Evolutionary conservation across 169 alveolate species (phyloP), one percentile per base, ranked within the genome.

Genomic region (Cryptosporidium ubiquitum): DNA sequence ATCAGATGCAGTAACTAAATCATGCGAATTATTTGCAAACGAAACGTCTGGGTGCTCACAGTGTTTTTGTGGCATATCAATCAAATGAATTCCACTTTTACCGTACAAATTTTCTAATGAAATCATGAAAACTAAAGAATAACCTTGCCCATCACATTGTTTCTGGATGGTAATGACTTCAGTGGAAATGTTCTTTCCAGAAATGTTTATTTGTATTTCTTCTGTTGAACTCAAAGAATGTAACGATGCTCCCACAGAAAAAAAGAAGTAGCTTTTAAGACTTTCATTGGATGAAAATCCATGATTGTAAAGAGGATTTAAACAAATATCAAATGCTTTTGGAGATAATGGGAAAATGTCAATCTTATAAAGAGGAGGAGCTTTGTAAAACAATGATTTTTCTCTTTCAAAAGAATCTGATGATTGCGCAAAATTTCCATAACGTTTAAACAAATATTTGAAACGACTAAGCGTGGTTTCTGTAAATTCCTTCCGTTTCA

Each of bases 1-100:
- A 57, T 93, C 95, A 42, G 94, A 86, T 37, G 94, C 95, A n/a
- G 95, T 92, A 12, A 93, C 93, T 49, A 75, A 84, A 66, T 92
- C 91, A 47, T 84, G 84, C 0, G 94, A 86, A 68, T 70, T 58
- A 69, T 93, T 93, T 37, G 95, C 91, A 84, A 93, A 93, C 29
- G 95, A 91, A 10, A 93, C 95, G 31, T 93, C 95, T 20, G 95
- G 95, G 51, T 92, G 86, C 23, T 69, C 66, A 14, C 68, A 75
- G 84, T 92, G 94, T 10, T 61, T 60, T 42, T 58, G 74, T 26
- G 89, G 89, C 71, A 79, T 79, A 61, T 79, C 61, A 16, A 79
- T 60, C 14, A 61, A 60, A 16, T 44, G 35, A 29, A 64, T 31
- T 60, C 47, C 64, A 37, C n/a, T 9, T 5, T 51, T 31, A 49